Percentiles rank a stretch among this genome's conserved stretches.
phyloP scores from a whole-genome alignment of 2,329 filamentous ascomycete species.

The Xylaria sp. region DNA sequence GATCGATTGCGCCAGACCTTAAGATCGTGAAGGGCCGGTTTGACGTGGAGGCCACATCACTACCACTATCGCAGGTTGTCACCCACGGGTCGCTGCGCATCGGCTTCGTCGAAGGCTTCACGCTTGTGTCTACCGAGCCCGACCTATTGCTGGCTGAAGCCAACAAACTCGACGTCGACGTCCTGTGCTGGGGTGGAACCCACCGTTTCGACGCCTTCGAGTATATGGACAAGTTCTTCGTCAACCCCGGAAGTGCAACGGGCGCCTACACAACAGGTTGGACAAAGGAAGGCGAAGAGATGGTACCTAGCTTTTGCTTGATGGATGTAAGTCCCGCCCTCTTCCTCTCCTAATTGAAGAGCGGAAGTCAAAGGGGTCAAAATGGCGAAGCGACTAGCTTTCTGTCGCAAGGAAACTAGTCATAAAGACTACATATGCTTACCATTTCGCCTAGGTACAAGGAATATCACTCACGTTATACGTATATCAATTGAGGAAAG shows the following conservation, averaged over 20 bases:
- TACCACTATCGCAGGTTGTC: constrained; percentile 69
- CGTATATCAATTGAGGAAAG: constrained; percentile 85
- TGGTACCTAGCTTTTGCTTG: constrained; percentile 89
- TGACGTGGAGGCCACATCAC: constrained; percentile 69
- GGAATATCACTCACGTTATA: constrained; percentile 95
- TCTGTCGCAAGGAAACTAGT: not conserved
- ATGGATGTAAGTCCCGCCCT: constrained; percentile 82
- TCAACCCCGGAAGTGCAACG: constrained; percentile 71
- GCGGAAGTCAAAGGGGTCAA: not conserved
- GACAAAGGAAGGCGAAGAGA: constrained; percentile 68
- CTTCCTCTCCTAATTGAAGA: not conserved
- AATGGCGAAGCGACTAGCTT: not conserved
- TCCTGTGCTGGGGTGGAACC: constrained; percentile 71
- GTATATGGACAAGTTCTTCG: constrained; percentile 77
- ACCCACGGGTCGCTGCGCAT: constrained; percentile 69
- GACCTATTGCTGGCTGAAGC: constrained; percentile 71
- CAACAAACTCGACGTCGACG: constrained; percentile 71
- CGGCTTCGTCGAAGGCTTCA: constrained; percentile 72
- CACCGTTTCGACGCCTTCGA: constrained; percentile 74
- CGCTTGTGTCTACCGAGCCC: constrained; percentile 69
- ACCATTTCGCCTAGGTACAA: constrained; percentile 69
- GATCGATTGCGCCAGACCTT: constrained; percentile 73
- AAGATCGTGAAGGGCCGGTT: constrained; percentile 72
- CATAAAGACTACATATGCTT: not conserved
- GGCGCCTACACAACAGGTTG: constrained; percentile 66